Percentiles rank a stretch among this genome's conserved stretches.
phyloP scores from a whole-genome alignment of 148 eudicot species.

The Chenopodium quinoa region DNA sequence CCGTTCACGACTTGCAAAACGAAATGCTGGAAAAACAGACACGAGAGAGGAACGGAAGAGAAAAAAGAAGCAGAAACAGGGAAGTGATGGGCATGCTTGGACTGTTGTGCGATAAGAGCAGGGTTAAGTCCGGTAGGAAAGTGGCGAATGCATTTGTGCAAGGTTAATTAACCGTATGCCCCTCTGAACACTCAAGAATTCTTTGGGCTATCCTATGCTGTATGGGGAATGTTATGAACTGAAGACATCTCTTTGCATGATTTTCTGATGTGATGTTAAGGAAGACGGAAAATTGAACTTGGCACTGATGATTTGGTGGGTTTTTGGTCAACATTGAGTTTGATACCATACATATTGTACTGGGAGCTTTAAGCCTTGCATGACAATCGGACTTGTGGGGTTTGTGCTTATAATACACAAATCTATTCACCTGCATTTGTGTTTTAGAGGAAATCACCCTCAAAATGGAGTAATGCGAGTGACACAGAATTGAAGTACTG shows the following conservation, averaged over 20 bases:
- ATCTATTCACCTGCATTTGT: background rate
- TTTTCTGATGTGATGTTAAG: background rate
- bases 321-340: background rate
- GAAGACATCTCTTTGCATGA: background rate
- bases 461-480: background rate
- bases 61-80: conserved; percentile 75
- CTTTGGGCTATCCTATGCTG: background rate
- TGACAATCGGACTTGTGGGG: background rate
- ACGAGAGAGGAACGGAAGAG: conserved; percentile 53
- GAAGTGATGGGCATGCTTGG: conserved; percentile 71
- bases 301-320: background rate
- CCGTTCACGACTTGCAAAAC: conserved; percentile 54
- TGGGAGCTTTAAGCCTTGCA: background rate
- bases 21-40: conserved; percentile 42
- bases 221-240: background rate
- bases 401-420: background rate
- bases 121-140: conserved; percentile 4
- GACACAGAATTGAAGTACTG: background rate
- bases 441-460: background rate
- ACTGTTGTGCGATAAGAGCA: conserved; percentile 32
- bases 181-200: background rate
- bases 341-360: background rate
- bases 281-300: background rate
- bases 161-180: background rate
- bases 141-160: background rate